These are phyloP conservation scores for Plasmodium ovale DNA, from an alignment of 169 alveolate species.

Conservation along the genomic window DNA sequence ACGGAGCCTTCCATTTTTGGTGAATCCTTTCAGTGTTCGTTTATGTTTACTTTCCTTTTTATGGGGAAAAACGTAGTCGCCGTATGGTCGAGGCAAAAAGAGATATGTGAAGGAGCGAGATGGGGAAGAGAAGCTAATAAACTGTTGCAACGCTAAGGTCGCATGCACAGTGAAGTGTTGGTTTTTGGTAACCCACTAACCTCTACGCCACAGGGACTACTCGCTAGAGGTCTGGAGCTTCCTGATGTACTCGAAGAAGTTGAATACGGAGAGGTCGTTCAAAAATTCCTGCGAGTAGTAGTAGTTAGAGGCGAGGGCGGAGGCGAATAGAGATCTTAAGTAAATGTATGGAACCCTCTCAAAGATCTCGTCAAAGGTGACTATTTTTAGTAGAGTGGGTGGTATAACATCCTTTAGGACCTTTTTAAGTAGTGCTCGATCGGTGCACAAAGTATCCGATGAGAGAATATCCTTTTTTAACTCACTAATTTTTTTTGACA, in stretches of 20 bases:
- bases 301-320: conserved; percentile 86
- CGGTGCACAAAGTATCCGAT: conserved; percentile 83
- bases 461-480: conserved; percentile 81
- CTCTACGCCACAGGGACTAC: not conserved
- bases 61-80: no score
- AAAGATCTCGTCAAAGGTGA: conserved; percentile 80
- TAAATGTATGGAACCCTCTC: conserved; percentile 86
- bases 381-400: conserved; percentile 77
- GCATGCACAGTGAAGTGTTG: not conserved
- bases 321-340: conserved; percentile 85
- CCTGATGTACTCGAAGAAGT: conserved; percentile 85
- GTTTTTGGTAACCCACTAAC: not conserved
- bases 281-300: conserved; percentile 85
- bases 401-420: conserved; percentile 80
- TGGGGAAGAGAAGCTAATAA: no score
- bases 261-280: conserved; percentile 86
- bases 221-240: conserved; percentile 76
- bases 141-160: no score
- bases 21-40: no score
- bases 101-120: no score
- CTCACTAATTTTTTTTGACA: conserved; percentile 85
- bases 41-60: no score
- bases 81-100: no score
- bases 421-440: conserved; percentile 61
- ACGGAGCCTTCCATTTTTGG: no score